Conservation (phyloP, 2,329 filamentous ascomycete genomes). For the Penicillium sp. region DNA sequence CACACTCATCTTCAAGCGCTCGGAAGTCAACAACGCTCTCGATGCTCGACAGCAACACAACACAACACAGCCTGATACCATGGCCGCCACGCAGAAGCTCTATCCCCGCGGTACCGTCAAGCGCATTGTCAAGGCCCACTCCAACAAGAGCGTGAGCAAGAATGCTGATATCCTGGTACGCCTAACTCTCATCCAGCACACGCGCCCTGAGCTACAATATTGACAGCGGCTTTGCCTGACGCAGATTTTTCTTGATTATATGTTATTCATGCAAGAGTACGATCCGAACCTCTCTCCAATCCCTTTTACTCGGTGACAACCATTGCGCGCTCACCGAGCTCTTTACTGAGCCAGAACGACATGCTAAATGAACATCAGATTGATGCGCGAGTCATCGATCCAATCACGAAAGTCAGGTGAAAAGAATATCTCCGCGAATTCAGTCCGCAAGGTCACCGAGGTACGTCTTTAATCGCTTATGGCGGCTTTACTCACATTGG, state of each 20-base stretch:
- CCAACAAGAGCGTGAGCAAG: slow-evolving; percentile 72
- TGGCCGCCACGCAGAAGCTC: slow-evolving; percentile 64
- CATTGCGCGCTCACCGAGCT: background rate
- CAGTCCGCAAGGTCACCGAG: slow-evolving; percentile 71
- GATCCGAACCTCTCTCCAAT: slow-evolving; percentile 18
- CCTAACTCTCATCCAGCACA: background rate
- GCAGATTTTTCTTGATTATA: slow-evolving; percentile 79
- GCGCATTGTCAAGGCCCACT: slow-evolving; percentile 85
- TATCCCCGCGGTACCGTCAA: slow-evolving; percentile 82
- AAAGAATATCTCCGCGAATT: slow-evolving; percentile 66
- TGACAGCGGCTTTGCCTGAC: background rate
- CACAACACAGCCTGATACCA: slow-evolving; percentile 25
- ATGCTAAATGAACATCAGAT: slow-evolving; percentile 43
- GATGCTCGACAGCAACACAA: background rate
- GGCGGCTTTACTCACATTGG: background rate
- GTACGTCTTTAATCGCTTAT: slow-evolving; percentile 45
- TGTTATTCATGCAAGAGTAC: slow-evolving; percentile 69
- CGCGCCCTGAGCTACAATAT: slow-evolving; percentile 1
- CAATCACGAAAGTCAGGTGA: slow-evolving; percentile 70
- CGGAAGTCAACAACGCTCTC: slow-evolving; percentile 12
- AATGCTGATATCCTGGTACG: slow-evolving; percentile 79
- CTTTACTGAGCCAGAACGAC: background rate
- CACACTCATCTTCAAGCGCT: background rate
- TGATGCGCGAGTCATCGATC: slow-evolving; percentile 76
- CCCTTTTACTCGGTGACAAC: background rate